A percentile compares a stretch with the other conserved stretches of the same genome.
phyloP scores from a whole-genome alignment of 2,329 filamentous ascomycete genomes.

The Calcarisporium arbuscula region DNA sequence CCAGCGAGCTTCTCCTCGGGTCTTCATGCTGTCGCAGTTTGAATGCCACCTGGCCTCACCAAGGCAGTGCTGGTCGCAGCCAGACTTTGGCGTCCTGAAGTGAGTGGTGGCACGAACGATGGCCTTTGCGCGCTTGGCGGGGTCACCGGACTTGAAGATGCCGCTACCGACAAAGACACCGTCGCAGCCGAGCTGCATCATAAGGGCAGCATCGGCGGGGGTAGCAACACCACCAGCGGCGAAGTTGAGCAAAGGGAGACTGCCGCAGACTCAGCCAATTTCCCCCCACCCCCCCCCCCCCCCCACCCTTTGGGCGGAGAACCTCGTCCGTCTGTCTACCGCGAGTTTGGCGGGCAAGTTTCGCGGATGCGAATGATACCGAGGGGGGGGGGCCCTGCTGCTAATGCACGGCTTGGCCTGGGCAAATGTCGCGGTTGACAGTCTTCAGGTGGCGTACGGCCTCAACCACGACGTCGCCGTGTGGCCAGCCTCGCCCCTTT shows the following conservation, averaged over 20 bases:
- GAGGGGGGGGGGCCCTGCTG: no score
- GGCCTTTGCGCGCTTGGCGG: constrained; percentile 81
- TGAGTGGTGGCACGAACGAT: constrained; percentile 94
- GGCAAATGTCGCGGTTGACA: constrained; percentile 75
- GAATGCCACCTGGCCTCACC: constrained; percentile 99
- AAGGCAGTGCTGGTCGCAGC: no score
- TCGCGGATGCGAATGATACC: constrained; percentile 53
- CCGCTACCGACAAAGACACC: constrained; percentile 95
- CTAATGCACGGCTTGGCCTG: constrained; percentile 70
- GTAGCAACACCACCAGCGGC: constrained; percentile 99
- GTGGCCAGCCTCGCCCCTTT: constrained; percentile 97
- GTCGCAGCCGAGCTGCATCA: constrained; percentile 99
- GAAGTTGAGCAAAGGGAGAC: constrained; percentile 95
- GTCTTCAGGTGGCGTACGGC: constrained; percentile 94
- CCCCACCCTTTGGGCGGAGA: no score
- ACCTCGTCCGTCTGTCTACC: constrained; percentile 69
- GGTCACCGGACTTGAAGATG: constrained; percentile 95
- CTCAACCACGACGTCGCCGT: constrained; percentile 92
- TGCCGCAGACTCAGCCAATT: constrained; percentile 89
- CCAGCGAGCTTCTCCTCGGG: constrained; percentile 77
- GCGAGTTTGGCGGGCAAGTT: constrained; percentile 76
- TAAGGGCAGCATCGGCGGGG: constrained; percentile 85
- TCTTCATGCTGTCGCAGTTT: constrained; percentile 72
- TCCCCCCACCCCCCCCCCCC: no score
- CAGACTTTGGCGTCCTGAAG: constrained; percentile 76